Evolutionary conservation across 768 basidiomycete genomes (phyloP), one percentile per base, ranked within the genome.

Genomic region (Boletus rufocinnamomeus): DNA sequence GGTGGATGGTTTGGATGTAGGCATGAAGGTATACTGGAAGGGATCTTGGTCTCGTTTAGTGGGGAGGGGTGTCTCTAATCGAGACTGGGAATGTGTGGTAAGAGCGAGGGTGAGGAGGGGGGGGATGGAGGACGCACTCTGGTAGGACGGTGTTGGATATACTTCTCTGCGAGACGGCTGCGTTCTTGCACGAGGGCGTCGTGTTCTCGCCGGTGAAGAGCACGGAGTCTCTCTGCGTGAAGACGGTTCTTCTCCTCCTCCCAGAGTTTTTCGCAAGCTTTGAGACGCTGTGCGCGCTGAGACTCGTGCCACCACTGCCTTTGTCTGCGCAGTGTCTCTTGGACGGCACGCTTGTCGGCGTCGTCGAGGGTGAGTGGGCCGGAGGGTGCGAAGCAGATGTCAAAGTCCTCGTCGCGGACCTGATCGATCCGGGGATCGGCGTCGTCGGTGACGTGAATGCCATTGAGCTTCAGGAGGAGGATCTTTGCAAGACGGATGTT

Each of bases 401-500:
- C 69, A 44, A 80, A 79, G 63, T 80, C 79, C 58, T 79, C 79
- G 69, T 80, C 79, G 61, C 76, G 78, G 47, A 89, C 85, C 19
- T 79, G 75, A 46, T 81, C 84, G 52, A 88, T 86, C 47, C 85
- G 81, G 1, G 87, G 85, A 70, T 87, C 86, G 59, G 80, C 71
- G 70, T 84, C 81, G 14, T 78, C 77, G 11, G 79, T 75, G 67
- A 87, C 82, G 58, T 86, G 80, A 54, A 87, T 80, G 61, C 86
- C 86, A 9, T 69, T 82, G 63, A 87, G 80, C 23, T 80, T 79
- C 50, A 89, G 74, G n/a, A 86, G 77, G 13, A 88, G 79, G 30
- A 84, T 75, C 74, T 84, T 85, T 46, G 87, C 86, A 59, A 83
- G 80, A 58, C 82, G 85, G 56, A 88, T 82, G 74, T 89, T 76